Percentiles rank a stretch among this genome's conserved stretches.
Conservation (phyloP, 108 stramenopile genomes). For the Epithemia pelagica region DNA sequence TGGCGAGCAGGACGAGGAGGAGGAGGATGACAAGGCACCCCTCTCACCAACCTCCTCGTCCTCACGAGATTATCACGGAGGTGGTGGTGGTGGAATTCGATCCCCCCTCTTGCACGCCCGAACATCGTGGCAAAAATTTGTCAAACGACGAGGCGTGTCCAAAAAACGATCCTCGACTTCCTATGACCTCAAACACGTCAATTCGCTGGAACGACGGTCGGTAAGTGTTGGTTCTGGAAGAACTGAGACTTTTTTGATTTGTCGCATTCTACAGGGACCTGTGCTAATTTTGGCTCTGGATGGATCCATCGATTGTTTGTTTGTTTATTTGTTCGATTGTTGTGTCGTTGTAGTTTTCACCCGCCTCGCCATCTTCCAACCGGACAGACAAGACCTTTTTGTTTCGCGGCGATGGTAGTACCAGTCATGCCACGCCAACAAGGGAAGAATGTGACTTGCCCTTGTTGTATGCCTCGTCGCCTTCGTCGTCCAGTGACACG, state of each 20-base stretch:
- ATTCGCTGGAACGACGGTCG: background rate
- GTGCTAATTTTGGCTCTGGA: too few relatives aligned
- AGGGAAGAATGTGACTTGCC: background rate
- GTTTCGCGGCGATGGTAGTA: background rate
- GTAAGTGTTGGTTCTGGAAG: background rate
- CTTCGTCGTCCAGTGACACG: background rate
- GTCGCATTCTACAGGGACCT: background rate
- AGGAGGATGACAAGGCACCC: too few relatives aligned
- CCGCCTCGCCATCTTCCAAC: background rate
- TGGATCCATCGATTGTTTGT: background rate
- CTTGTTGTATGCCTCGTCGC: background rate
- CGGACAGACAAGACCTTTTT: background rate
- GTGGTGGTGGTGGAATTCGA: background rate
- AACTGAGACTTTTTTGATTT: background rate
- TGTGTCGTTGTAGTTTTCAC: background rate
- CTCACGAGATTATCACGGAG: too few relatives aligned
- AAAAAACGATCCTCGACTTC: background rate
- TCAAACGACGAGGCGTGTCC: background rate
- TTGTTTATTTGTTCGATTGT: background rate
- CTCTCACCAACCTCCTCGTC: too few relatives aligned
- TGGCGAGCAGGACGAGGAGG: too few relatives aligned
- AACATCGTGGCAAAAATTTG: background rate
- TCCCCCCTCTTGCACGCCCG: background rate
- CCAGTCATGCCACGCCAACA: background rate
- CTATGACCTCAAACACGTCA: background rate